These are phyloP conservation scores for Juncus effusus DNA, from an alignment of 176 grass and related monocot genomes.

Conservation along the genomic window DNA sequence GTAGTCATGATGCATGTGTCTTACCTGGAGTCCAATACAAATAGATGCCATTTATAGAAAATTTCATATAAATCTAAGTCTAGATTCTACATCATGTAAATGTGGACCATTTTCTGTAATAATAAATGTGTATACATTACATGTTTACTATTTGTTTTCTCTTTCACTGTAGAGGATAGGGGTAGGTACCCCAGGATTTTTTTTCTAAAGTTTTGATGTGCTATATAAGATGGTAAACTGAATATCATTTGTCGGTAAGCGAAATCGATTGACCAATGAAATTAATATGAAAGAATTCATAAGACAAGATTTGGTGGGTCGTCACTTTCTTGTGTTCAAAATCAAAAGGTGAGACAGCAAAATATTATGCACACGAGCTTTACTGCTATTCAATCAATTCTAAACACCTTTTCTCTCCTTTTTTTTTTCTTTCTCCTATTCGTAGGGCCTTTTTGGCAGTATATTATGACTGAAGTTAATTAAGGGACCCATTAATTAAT, in stretches of 20 bases:
- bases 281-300: conserved; percentile 4
- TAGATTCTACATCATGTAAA: neutral
- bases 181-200: neutral
- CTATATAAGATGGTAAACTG: too few species aligned
- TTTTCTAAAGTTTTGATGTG: neutral
- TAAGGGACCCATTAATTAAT: too few species aligned
- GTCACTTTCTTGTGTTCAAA: conserved; percentile 30
- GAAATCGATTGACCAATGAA: neutral
- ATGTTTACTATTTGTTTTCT: neutral
- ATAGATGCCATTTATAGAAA: conserved; percentile 21
- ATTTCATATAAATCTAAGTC: conserved; percentile 1
- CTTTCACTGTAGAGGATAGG: neutral
- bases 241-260: neutral
- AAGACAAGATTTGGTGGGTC: conserved; percentile 28
- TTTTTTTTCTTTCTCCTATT: neutral
- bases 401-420: neutral
- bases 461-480: too few species aligned
- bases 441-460: too few species aligned
- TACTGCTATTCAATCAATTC: conserved; percentile 10
- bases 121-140: conserved; percentile 10
- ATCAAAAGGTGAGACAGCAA: conserved; percentile 26
- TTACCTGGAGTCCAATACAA: conserved; percentile 7
- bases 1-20: neutral
- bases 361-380: conserved; percentile 4
- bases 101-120: conserved; percentile 14